Conservation (phyloP, 257 asterid species). For the Plectranthus barbatus region DNA sequence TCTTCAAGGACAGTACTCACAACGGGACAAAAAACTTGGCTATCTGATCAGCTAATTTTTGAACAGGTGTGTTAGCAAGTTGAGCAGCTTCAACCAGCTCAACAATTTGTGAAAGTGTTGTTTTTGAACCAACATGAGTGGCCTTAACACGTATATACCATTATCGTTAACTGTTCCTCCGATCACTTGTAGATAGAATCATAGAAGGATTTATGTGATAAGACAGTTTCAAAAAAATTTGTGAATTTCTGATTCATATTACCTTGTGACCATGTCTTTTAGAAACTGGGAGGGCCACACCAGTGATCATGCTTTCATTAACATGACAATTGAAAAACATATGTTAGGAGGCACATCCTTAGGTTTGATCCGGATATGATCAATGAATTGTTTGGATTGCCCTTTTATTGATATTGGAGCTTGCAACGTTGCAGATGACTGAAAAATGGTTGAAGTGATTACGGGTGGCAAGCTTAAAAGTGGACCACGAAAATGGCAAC, state of each 20-base stretch:
- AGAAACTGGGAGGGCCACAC: conserved; percentile 81
- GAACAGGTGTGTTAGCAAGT: conserved; percentile 98
- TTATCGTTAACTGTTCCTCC: conserved; percentile 96
- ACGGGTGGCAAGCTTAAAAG: too few species aligned
- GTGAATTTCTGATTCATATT: conserved; percentile 10
- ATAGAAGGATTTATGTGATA: background rate
- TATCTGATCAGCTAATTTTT: conserved; percentile 96
- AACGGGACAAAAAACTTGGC: conserved; percentile 84
- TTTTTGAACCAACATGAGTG: conserved; percentile 96
- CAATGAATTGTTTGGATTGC: too few species aligned
- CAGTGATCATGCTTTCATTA: conserved; percentile 97
- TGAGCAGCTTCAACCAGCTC: conserved; percentile 99
- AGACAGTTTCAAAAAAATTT: conserved; percentile 2
- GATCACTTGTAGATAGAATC: conserved; percentile 56
- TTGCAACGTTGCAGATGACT: too few species aligned
- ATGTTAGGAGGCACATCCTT: too few species aligned
- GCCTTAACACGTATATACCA: conserved; percentile 71
- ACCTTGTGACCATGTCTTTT: conserved; percentile 94
- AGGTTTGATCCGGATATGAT: too few species aligned
- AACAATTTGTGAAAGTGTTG: conserved; percentile 93
- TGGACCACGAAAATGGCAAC: too few species aligned
- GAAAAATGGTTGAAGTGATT: too few species aligned
- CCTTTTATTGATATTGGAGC: too few species aligned
- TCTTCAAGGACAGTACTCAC: conserved; percentile 38
- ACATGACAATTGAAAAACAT: too few species aligned